Base-by-base conservation (phyloP, 768 basidiomycete species). In the Auriculariales sp. region DNA sequence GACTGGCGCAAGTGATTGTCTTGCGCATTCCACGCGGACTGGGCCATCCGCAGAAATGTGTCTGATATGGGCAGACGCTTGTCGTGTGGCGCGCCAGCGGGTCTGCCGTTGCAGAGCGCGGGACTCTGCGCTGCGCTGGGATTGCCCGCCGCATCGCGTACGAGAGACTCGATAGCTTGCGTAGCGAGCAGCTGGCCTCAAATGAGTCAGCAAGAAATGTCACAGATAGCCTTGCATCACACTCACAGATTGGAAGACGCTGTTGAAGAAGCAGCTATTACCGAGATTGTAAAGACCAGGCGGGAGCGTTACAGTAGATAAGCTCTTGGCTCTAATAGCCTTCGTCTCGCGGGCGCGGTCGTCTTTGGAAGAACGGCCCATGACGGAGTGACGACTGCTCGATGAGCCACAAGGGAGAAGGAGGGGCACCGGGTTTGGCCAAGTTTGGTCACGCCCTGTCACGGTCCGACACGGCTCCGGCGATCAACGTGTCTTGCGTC, bases 191-290 rank as follows among this genome's bases (percentile, higher is more conserved):
- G 39, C 39, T 44, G 5, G 19, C 12, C 9, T 15, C n/a, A 15
- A 15, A 22, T 36, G n/a, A n/a, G n/a, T n/a, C n/a, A n/a, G n/a
- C n/a, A n/a, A n/a, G n/a, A n/a, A n/a, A n/a, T n/a, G n/a, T n/a
- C n/a, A n/a, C n/a, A n/a, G n/a, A n/a, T n/a, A n/a, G n/a, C n/a
- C n/a, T n/a, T n/a, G n/a, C n/a, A n/a, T n/a, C 9, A 7, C 7
- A 32, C 31, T 7, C 31, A 44, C 39, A 12, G 39, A 44, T 25
- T 44, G 39, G 22, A 44, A 44, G 4, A 44, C 39, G 39, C 39
- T 44, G 39, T 44, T 44, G 22, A 44, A 44, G 39, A 44, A 44
- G 22, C 39, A 44, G 39, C 39, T 44, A 19, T 44, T 44, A 25
- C 39, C 39, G 22, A 44, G 22, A 19, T 44, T 44, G 39, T 44